A percentile compares a stretch with the other conserved stretches of the same genome.
Evolutionary conservation across 495 filamentous ascomycete genomes (phyloP).

Genomic region (Penicillium flavigenum): DNA sequence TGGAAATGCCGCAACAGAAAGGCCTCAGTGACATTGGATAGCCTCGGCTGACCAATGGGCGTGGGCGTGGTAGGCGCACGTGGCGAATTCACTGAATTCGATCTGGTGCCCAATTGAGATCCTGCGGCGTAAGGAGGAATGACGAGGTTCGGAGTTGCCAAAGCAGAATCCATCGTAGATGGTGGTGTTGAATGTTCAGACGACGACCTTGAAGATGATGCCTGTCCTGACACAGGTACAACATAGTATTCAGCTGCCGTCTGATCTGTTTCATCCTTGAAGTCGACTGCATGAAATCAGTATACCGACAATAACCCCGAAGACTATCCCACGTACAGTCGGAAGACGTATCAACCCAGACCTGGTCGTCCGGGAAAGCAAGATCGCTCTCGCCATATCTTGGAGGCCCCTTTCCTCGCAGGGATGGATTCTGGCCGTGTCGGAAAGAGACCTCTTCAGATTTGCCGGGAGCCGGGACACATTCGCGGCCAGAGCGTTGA

Average conservation of each 20-base stretch:
- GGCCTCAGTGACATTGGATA: conserved; percentile 40
- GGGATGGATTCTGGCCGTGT: conserved; percentile 45
- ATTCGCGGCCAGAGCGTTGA: conserved; percentile 45
- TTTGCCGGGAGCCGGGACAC: conserved; percentile 41
- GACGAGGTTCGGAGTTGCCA: conserved; percentile 15
- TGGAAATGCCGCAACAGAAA: conserved; percentile 45
- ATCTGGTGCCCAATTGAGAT: conserved; percentile 22
- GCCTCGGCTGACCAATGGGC: conserved; percentile 26
- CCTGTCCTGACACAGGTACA: conserved; percentile 24
- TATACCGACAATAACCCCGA: neutral
- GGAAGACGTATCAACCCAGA: conserved; percentile 36
- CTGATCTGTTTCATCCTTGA: conserved; percentile 46
- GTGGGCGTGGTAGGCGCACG: conserved; percentile 21
- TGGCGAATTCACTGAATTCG: conserved; percentile 23
- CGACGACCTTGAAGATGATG: conserved; percentile 24
- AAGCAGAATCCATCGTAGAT: conserved; percentile 28
- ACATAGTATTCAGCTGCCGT: conserved; percentile 45
- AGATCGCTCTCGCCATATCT: conserved; percentile 47
- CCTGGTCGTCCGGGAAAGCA: conserved; percentile 40
- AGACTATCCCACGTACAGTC: conserved; percentile 27
- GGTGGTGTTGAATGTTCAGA: conserved; percentile 33
- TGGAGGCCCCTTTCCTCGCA: conserved; percentile 41
- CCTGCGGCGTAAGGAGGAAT: conserved; percentile 17
- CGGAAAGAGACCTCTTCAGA: conserved; percentile 46
- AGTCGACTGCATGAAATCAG: conserved; percentile 30